Evolutionary conservation across 805 yeast genomes (phyloP).

Genomic region (Ogataea glucozyma): DNA sequence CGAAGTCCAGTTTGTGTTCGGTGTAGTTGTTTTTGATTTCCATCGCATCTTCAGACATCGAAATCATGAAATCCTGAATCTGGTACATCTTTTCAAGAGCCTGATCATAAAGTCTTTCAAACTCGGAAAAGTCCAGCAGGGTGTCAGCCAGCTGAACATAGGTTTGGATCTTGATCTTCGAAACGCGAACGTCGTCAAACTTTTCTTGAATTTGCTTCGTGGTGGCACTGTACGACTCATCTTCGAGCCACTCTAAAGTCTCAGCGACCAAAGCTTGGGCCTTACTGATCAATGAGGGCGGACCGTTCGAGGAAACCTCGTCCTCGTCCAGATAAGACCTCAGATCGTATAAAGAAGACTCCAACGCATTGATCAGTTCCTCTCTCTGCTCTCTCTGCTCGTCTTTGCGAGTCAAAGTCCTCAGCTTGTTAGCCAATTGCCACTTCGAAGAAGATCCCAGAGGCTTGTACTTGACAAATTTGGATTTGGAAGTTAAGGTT

Average conservation of each 20-base stretch:
- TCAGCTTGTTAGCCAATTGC: constrained; percentile 48
- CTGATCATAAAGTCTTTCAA: constrained; percentile 43
- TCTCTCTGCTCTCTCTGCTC: constrained; percentile 53
- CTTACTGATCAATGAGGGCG: constrained; percentile 39
- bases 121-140: constrained; percentile 48
- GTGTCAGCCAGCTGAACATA: constrained; percentile 44
- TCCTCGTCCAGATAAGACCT: constrained; percentile 60
- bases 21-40: constrained; percentile 45
- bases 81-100: constrained; percentile 43
- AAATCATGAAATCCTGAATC: constrained; percentile 46
- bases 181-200: constrained; percentile 31
- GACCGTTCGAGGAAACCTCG: constrained; percentile 45
- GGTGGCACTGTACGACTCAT: constrained; percentile 57
- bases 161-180: constrained; percentile 37
- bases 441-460: constrained; percentile 49
- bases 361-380: constrained; percentile 66
- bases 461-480: constrained; percentile 47
- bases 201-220: constrained; percentile 40
- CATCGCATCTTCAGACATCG: constrained; percentile 46
- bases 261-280: constrained; percentile 44
- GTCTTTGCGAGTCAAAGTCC: constrained; percentile 55
- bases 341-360: constrained; percentile 68
- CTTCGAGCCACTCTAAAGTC: constrained; percentile 76
- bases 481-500: constrained; percentile 29
- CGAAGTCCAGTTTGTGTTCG: constrained; percentile 50